Evolutionary conservation across 1,284 basidiomycete species (phyloP).

Genomic region (Phlebopus sp.): DNA sequence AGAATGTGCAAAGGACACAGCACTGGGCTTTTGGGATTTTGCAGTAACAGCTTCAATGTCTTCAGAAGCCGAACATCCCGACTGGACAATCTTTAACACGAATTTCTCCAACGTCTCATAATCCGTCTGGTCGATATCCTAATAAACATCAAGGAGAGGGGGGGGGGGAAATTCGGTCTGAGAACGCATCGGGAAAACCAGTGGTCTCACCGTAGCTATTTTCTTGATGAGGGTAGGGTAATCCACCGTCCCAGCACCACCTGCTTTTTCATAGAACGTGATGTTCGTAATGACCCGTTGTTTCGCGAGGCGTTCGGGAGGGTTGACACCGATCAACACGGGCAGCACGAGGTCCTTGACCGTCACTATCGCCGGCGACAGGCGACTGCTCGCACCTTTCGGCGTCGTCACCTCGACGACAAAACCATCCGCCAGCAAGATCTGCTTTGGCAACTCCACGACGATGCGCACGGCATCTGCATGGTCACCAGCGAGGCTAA

Average conservation of each 20-base stretch:
- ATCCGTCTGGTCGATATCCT: conserved; percentile 41
- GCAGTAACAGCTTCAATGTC: conserved; percentile 39
- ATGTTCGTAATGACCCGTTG: conserved; percentile 46
- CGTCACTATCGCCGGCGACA: conserved; percentile 28
- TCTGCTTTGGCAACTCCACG: conserved; percentile 39
- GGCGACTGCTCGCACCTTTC: background rate
- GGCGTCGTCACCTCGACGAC: conserved; percentile 16
- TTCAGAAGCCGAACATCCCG: conserved; percentile 34
- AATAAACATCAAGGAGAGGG: background rate
- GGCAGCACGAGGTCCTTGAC: conserved; percentile 40
- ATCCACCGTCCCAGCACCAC: conserved; percentile 17
- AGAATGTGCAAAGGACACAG: conserved; percentile 45
- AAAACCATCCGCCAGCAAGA: conserved; percentile 38
- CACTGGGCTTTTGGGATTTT: conserved; percentile 50
- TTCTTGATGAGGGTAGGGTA: conserved; percentile 35
- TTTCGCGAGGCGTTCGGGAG: conserved; percentile 48
- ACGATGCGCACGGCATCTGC: conserved; percentile 35
- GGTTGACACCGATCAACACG: conserved; percentile 51
- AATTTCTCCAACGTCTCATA: conserved; percentile 53
- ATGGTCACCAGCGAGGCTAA: conserved; percentile 28
- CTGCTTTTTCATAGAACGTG: conserved; percentile 32
- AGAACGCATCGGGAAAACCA: background rate
- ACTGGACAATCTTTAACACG: conserved; percentile 38
- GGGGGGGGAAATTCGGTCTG: background rate
- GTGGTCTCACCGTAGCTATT: conserved; percentile 31